Percentiles rank a stretch among this genome's conserved stretches.
These are phyloP conservation scores for Plasmopara viticola DNA, from an alignment of 352 stramenopile species.

Conservation along the genomic window DNA sequence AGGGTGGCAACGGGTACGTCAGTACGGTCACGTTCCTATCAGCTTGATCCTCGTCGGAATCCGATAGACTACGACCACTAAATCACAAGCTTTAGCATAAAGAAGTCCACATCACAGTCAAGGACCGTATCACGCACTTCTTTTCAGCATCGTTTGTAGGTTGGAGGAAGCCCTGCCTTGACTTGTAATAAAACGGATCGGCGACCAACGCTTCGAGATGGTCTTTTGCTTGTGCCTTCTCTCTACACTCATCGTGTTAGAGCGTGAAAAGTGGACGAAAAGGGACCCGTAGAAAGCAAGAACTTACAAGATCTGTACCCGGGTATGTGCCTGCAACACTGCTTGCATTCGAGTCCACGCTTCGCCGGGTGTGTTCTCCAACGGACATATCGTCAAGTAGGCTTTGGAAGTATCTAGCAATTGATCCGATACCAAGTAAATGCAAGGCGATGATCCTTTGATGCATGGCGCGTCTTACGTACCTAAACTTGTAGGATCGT, in stretches of 20 bases:
- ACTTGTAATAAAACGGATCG: slow-evolving; percentile 17
- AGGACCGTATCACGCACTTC: no score
- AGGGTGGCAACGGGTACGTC: slow-evolving; percentile 69
- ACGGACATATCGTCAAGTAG: slow-evolving; percentile 27
- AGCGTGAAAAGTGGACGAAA: no score
- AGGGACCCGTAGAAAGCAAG: no score
- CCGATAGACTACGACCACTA: slow-evolving; percentile 8
- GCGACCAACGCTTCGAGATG: slow-evolving; percentile 22
- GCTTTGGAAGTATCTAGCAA: slow-evolving; percentile 28
- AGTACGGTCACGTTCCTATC: slow-evolving; percentile 34
- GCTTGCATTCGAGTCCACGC: slow-evolving; percentile 15
- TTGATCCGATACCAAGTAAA: no score
- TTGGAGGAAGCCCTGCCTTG: neutral
- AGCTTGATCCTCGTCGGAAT: slow-evolving; percentile 31
- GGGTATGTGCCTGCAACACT: slow-evolving; percentile 8
- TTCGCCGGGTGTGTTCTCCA: slow-evolving; percentile 24
- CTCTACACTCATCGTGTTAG: slow-evolving; percentile 9
- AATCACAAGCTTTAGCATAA: slow-evolving; percentile 3
- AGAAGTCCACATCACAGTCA: no score
- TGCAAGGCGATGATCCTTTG: neutral
- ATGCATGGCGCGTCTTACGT: neutral
- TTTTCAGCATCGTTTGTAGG: no score
- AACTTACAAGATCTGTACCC: neutral
- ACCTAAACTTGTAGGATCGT: slow-evolving; percentile 22
- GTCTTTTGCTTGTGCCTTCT: slow-evolving; percentile 25